Base-by-base conservation (phyloP, 2,329 filamentous ascomycete genomes). In the Reticulascus tulasneorum region DNA sequence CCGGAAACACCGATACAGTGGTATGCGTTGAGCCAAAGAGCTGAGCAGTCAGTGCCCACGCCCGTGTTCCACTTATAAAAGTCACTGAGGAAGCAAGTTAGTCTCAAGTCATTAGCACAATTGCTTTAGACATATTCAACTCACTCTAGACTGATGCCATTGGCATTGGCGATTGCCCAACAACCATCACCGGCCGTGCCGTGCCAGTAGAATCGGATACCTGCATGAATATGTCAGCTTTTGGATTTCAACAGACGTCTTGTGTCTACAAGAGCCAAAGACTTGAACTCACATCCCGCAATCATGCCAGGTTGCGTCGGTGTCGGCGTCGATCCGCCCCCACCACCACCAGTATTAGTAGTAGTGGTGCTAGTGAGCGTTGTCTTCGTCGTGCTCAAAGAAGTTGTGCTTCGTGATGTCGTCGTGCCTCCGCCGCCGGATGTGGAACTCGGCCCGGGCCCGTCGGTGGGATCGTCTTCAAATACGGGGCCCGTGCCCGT, bases 291-390 rank as follows among this genome's bases (percentile, higher is more conserved):
- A 19, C 42, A 44, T 5, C 34, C 31, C 3, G 16, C 11, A 9
- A 29, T 30, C 21, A 40, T 31, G 18, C 37, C 41, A 8, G 27
- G 20, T 23, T 40, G 38, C 8, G 35, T 38, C 8, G 39, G 35
- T 19, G 28, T 21, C 7, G 24, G 21, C 18, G 35, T 22, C 9
- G 34, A 20, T 5, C 21, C 20, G 7, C 22, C 8, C 20, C 29
- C 7, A 10, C 18, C 23, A 9, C 20, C 15, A 18, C 23, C 7
- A 4, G 38, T 47, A 11, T n/a, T n/a, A n/a, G n/a, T n/a, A n/a
- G n/a, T n/a, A n/a, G n/a, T n/a, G n/a, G n/a, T n/a, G n/a, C n/a
- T n/a, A n/a, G n/a, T n/a, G n/a, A n/a, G n/a, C n/a, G n/a, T n/a
- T n/a, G n/a, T n/a, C n/a, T n/a, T n/a, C n/a, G n/a, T n/a, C n/a